phyloP scores from a whole-genome alignment of 306 rosid species.

The Quercus dentata region DNA sequence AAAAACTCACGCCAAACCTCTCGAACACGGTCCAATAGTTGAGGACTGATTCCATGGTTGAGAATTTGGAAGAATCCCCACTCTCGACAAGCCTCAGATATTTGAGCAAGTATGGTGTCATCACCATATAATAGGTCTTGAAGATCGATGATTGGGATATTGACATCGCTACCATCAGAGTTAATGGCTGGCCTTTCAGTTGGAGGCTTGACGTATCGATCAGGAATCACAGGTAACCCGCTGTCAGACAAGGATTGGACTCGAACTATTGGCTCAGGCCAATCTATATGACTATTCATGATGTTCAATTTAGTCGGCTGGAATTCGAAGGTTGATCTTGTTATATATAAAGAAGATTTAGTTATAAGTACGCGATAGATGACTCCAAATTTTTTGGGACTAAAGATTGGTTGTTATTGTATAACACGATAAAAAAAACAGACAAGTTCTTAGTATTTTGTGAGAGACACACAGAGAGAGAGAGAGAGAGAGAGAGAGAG shows the following conservation, averaged over 20 bases:
- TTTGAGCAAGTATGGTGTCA: conserved; percentile 14
- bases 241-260: conserved; percentile 76
- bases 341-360: background rate
- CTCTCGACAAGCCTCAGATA: conserved; percentile 43
- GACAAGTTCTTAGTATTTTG: background rate
- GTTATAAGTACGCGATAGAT: too few species aligned
- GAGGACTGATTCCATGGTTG: conserved; percentile 43
- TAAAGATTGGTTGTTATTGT: too few species aligned
- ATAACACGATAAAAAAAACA: background rate
- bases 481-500: background rate
- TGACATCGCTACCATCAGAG: background rate
- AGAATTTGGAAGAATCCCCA: conserved; percentile 57
- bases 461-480: background rate
- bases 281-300: conserved; percentile 45
- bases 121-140: conserved; percentile 5
- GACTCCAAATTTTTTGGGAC: too few species aligned
- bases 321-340: conserved; percentile 18
- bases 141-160: conserved; percentile 44
- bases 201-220: conserved; percentile 65
- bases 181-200: conserved; percentile 35
- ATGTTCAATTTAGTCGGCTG: background rate
- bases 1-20: conserved; percentile 41
- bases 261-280: conserved; percentile 89
- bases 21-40: conserved; percentile 27
- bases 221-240: conserved; percentile 42